Percentiles rank a stretch among this genome's conserved stretches.
These are phyloP conservation scores for Allium cepa DNA, from an alignment of 106 monocot genomes.

Conservation along the genomic window DNA sequence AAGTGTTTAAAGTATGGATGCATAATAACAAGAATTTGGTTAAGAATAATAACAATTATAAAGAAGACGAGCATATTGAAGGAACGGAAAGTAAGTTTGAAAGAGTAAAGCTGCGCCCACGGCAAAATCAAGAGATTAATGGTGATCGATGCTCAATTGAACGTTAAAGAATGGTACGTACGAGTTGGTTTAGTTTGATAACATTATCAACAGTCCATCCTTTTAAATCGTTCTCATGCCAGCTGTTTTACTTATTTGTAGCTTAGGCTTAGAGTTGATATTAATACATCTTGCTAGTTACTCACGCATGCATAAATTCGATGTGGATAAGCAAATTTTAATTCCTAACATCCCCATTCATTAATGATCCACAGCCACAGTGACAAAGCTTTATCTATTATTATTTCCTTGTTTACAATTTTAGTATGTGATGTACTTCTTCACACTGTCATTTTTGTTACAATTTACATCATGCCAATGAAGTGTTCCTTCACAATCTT, in stretches of 20 bases:
- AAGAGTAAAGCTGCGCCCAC: background rate
- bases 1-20: slow-evolving; percentile 58
- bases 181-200: background rate
- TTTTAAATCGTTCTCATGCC: background rate
- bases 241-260: slow-evolving; percentile 1
- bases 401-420: too few relatives aligned
- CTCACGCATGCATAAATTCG: too few relatives aligned
- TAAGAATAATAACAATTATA: background rate
- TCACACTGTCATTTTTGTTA: too few relatives aligned
- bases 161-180: background rate
- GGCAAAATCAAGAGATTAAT: background rate
- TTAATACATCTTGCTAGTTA: too few relatives aligned
- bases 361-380: too few relatives aligned
- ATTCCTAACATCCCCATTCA: too few relatives aligned
- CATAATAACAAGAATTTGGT: slow-evolving; percentile 43
- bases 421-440: too few relatives aligned
- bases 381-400: too few relatives aligned
- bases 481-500: too few relatives aligned
- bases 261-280: too few relatives aligned
- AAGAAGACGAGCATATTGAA: background rate
- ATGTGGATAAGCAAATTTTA: too few relatives aligned
- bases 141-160: background rate
- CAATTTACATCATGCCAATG: too few relatives aligned
- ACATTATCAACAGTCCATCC: background rate
- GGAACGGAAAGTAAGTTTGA: background rate